These are phyloP conservation scores for Fusarium sp. DNA, from an alignment of 2,329 filamentous ascomycete genomes.

Conservation along the genomic window DNA sequence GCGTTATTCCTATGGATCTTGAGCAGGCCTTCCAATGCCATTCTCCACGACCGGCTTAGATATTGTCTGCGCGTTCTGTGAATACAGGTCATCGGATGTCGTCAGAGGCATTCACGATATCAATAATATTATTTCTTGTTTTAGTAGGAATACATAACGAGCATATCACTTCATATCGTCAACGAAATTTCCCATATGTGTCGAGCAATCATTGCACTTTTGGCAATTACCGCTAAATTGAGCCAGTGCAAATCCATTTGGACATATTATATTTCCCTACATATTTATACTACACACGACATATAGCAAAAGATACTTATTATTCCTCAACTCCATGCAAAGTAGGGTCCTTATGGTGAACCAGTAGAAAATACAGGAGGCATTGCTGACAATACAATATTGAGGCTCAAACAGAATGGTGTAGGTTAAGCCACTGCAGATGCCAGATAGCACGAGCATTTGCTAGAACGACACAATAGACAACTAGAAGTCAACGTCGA, in stretches of 20 bases:
- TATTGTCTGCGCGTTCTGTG: neutral
- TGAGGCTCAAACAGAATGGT: neutral
- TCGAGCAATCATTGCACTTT: neutral
- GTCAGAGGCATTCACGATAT: no score
- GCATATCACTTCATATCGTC: neutral
- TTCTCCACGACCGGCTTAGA: neutral
- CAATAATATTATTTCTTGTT: no score
- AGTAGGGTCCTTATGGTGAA: neutral
- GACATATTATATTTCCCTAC: neutral
- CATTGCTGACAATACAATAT: neutral
- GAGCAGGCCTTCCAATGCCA: neutral
- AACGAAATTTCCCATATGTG: fast-evolving
- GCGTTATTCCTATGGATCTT: neutral
- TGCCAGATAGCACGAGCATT: neutral
- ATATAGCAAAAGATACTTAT: neutral
- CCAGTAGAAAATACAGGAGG: neutral
- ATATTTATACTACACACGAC: neutral
- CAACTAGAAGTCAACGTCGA: neutral
- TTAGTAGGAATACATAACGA: neutral
- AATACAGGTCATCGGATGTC: neutral
- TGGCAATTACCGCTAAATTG: neutral
- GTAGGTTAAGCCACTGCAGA: neutral
- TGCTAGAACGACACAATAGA: neutral
- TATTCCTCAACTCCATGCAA: neutral
- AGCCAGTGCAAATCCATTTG: neutral